Base-by-base conservation (phyloP, 495 filamentous ascomycete genomes). In the Glonium stellatum region DNA sequence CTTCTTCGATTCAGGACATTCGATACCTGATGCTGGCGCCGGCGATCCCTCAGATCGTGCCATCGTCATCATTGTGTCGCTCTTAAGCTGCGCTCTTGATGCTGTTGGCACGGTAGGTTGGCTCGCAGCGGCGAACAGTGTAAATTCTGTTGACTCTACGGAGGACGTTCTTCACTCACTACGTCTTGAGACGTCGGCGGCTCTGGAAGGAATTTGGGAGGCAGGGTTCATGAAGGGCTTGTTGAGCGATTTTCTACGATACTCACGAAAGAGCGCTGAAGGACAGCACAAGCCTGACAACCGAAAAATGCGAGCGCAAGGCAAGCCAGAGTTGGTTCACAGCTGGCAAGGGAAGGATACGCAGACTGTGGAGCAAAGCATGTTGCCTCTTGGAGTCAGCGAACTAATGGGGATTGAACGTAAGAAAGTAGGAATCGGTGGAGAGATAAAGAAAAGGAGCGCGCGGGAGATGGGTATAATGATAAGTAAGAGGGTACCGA, bases 101-200 rank as follows among this genome's bases (percentile, higher is more conserved):
- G 84, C 89, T 10, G 80, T 96, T n/a, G 90, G 90, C 10, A 78
- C 87, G 18, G 85, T 81, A 12, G 89, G 89, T 31, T 97, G 88
- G 88, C 82, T 96, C 54, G 76, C 95, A 48, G 75, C 83, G 6
- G 83, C 82, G 37, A 78, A 80, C 31, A 57, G 19, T 5, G 44
- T 53, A 19, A 78, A 4, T n/a, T 72, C 75, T 5, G 76, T 78
- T 21, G 75, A 65, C n/a, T 18, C 62, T 4, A 74, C 78, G 3
- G 81, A 83, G 47, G 83, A 87, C 64, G 79, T 88, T 53, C 82
- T 92, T 48, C 69, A 76, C 0, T 79, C 84, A 57, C 83, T 95
- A 72, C 82, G 82, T 63, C 77, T 82, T 5, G 89, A 93, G 64
- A 78, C 92, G 55, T 86, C 84, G 18, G 85, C 85, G 15, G 87